Base-by-base conservation (phyloP, 2,329 filamentous ascomycete genomes). In the Phialophora macrospora region DNA sequence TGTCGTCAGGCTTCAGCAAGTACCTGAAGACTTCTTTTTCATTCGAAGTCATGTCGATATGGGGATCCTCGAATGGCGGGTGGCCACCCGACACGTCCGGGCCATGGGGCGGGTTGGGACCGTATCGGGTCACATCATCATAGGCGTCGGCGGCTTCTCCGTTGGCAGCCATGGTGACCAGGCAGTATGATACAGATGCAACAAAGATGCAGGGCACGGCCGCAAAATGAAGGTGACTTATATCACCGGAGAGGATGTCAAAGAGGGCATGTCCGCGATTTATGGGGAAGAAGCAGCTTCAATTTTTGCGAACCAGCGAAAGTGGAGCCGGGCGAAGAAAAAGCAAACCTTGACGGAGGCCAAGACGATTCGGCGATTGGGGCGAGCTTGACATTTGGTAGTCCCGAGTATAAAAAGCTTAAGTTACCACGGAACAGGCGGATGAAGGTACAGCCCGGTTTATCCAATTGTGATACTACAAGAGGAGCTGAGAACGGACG, bases 1-100 rank as follows among this genome's bases (percentile, higher is more conserved):
- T 90, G 80, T 98, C 94, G 75, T 96, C 91, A 2, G 94, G 94
- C 62, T 91, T 90, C 63, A 96, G 90, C 64, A 97, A 82, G 71
- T 89, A 87, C 73, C 90, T 85, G 81, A 97, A 96, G 72, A 89
- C 84, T 49, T 81, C 82, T 68, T 82, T 81, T 75, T 90, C 88
- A 65, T 83, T 80, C 41, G 79, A 74, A 68, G 82, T 84, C 86
- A 89, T 88, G 70, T 76, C 71, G 71, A 75, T 70, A n/a, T 66
- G 55, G 41, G 67, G 64, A 44, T 79, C 75, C 72, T 79, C 77
- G 56, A 80, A 72, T 38, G 78, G 76, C 44, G 79, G 75, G 68
- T 82, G 80, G 46, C 73, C 77, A 60, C 79, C 80, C 59, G 76
- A 73, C 76, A 82, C 79, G 68, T 82, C 80, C 26, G 80, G 80